These are phyloP conservation scores for Diplotaxis tenuifolia DNA, from an alignment of 345 rosid species.

Conservation along the genomic window DNA sequence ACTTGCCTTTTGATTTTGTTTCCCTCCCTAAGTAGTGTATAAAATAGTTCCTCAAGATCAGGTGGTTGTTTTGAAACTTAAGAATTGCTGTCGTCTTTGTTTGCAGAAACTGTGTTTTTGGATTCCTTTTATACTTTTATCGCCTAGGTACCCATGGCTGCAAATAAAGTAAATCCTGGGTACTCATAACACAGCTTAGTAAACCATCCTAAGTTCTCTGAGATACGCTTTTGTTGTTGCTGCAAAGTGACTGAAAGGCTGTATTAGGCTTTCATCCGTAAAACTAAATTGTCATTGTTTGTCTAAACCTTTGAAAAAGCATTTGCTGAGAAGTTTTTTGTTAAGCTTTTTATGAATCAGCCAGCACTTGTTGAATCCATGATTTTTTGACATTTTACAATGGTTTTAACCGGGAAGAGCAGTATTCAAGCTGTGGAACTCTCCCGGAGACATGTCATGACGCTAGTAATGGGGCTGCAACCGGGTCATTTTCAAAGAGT, in stretches of 20 bases:
- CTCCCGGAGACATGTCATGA: constrained; percentile 42
- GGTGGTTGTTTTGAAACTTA: background rate
- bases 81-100: background rate
- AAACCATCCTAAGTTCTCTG: background rate
- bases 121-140: background rate
- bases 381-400: constrained; percentile 11
- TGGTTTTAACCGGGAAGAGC: constrained; percentile 22
- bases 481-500: constrained; percentile 45
- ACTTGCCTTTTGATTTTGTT: constrained; percentile 9
- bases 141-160: background rate
- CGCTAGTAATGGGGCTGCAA: constrained; percentile 71
- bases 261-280: constrained; percentile 11
- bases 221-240: background rate
- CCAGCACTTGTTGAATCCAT: constrained; percentile 7
- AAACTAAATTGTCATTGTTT: constrained; percentile 4
- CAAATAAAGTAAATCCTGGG: background rate
- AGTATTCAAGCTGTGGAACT: constrained; percentile 34
- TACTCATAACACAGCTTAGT: background rate
- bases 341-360: background rate
- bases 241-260: constrained; percentile 3
- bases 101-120: background rate
- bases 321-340: background rate
- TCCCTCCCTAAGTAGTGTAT: background rate
- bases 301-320: background rate
- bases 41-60: constrained; percentile 1